phyloP scores from a whole-genome alignment of 2,329 filamentous ascomycete species.

The Apiospora sp. region DNA sequence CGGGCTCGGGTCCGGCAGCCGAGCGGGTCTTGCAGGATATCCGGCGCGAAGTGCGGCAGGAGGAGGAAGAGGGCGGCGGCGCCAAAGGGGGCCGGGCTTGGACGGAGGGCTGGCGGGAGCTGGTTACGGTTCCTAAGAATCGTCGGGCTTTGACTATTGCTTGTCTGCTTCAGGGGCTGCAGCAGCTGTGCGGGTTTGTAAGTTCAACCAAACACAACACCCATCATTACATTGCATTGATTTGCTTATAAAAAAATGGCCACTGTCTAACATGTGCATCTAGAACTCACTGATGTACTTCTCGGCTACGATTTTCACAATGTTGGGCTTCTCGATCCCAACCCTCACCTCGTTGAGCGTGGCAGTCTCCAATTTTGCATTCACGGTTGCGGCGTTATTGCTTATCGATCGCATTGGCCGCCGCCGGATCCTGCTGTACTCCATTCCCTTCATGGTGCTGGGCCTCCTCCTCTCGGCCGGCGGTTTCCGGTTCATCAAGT shows the following conservation, averaged over 20 bases:
- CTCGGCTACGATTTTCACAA: conserved; percentile 80
- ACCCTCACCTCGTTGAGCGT: conserved; percentile 83
- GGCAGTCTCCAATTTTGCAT: conserved; percentile 82
- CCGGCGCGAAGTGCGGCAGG: conserved; percentile 76
- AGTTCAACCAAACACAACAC: not conserved
- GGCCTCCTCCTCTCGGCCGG: conserved; percentile 76
- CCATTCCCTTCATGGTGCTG: conserved; percentile 82
- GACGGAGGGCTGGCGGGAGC: conserved; percentile 59
- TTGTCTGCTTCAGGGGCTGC: conserved; percentile 84
- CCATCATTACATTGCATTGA: not conserved
- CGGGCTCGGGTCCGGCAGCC: conserved; percentile 56
- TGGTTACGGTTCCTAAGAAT: conserved; percentile 67
- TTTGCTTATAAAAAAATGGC: not conserved
- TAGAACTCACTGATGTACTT: conserved; percentile 91
- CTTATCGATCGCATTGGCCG: conserved; percentile 83
- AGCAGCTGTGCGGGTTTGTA: conserved; percentile 84
- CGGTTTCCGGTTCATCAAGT: conserved; percentile 72
- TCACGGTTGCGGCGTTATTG: conserved; percentile 77
- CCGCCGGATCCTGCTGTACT: conserved; percentile 80
- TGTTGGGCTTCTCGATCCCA: conserved; percentile 80
- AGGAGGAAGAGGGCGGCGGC: conserved; percentile 60
- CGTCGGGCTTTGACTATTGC: conserved; percentile 82
- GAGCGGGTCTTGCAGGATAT: conserved; percentile 73
- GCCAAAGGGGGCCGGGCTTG: conserved; percentile 41
- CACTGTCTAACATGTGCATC: conserved; percentile 44